phyloP scores from a whole-genome alignment of 1,139 yeast genomes.

The Blastobotrys elegans region DNA sequence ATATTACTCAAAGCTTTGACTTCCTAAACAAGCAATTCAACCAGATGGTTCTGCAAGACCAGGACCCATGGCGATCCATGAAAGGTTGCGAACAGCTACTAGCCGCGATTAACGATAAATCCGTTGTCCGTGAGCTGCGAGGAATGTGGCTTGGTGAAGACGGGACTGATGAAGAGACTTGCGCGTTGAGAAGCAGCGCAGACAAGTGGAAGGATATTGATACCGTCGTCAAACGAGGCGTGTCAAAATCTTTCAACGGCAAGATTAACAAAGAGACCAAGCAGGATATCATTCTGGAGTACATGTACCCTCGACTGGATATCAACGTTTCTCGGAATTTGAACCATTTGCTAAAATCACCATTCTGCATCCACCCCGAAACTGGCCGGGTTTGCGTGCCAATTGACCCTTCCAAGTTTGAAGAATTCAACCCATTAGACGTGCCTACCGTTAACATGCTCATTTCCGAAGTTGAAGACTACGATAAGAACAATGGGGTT shows the following conservation, averaged over 20 bases:
- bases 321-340: slow-evolving; percentile 86
- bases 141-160: slow-evolving; percentile 41
- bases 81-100: slow-evolving; percentile 53
- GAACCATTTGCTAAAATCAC: slow-evolving; percentile 89
- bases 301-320: slow-evolving; percentile 88
- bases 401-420: slow-evolving; percentile 52
- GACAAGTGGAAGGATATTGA: slow-evolving; percentile 85
- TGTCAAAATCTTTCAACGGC: slow-evolving; percentile 36
- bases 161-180: slow-evolving; percentile 25
- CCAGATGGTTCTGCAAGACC: slow-evolving; percentile 65
- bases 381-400: slow-evolving; percentile 98
- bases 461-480: slow-evolving; percentile 49
- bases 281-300: slow-evolving; percentile 75
- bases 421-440: slow-evolving; percentile 67
- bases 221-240: slow-evolving; percentile 47
- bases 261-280: slow-evolving; percentile 59
- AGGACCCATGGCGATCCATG: slow-evolving; percentile 72
- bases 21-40: slow-evolving; percentile 60
- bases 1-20: slow-evolving; percentile 58
- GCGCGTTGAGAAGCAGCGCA: slow-evolving; percentile 44
- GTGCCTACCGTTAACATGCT: slow-evolving; percentile 73
- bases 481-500: slow-evolving; percentile 35
- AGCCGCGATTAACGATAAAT: slow-evolving; percentile 55
- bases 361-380: slow-evolving; percentile 97
- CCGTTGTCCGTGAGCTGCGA: slow-evolving; percentile 49